Evolutionary conservation across 768 basidiomycete species (phyloP), one percentile per base, ranked within the genome.

Genomic region (Phylloporus arenicola): DNA sequence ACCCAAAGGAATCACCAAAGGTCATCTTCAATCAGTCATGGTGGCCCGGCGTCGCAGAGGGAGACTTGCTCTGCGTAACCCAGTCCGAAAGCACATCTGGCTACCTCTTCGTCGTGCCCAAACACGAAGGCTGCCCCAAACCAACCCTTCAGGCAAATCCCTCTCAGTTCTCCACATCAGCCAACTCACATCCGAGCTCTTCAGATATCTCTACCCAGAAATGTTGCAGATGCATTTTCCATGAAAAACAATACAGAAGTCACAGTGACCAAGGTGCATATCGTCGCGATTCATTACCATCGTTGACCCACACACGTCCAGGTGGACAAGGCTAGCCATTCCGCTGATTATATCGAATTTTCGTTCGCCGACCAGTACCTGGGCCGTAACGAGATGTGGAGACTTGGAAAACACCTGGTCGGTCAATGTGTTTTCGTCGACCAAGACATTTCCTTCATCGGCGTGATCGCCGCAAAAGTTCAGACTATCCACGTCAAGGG

Each of bases 381-480:
- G 14, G 95, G 94, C 14, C 82, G 96, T 41, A 92, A 88, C 53
- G 96, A 97, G 57, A 95, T 96, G 92, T 97, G 94, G 92, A 76
- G 92, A 43, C 75, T 97, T 8, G 84, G 83, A n/a, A 83, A 87
- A 64, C 77, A 84, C 45, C 75, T 97, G 14, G 83, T 84, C 24
- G 85, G 83, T 9, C 83, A 84, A 58, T 93, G 90, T 61, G 73
- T 96, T 19, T 86, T 92, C 62, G 77, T 81, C 1, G 83, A 87
- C 51, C 89, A 98, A 66, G 89, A 92, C 46, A 77, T 98, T 22
- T 77, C 80, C 2, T 92, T 96, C 63, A 81, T 93, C 31, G 91
- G 90, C 3, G 78, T 84, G 10, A 83, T 88, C 41, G 82, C 80
- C 22, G 92, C 91, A 7, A 92, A 86, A 57, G 86, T 98, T 35